phyloP scores from a whole-genome alignment of 2,329 filamentous ascomycete species.

The Sarocladiaceae sp. region DNA sequence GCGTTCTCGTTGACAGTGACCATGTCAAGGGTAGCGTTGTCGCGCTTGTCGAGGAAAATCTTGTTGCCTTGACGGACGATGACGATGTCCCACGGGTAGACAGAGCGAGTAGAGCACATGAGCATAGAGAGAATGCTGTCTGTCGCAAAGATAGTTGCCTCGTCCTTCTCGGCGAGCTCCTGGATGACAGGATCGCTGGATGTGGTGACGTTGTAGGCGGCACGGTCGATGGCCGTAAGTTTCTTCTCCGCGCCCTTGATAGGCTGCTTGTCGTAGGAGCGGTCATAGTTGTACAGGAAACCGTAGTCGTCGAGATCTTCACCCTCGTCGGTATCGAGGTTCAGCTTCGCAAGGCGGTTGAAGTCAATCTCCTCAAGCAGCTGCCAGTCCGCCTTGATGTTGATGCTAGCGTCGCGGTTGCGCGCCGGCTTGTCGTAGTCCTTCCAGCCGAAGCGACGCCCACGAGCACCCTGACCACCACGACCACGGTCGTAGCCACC shows the following conservation, averaged over 20 bases:
- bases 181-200: constrained; percentile 95
- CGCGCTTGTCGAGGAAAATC: constrained; percentile 98
- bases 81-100: constrained; percentile 98
- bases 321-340: constrained; percentile 88
- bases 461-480: constrained; percentile 58
- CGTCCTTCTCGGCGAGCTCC: constrained; percentile 90
- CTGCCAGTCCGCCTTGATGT: constrained; percentile 92
- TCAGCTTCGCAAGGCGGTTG: constrained; percentile 89
- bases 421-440: constrained; percentile 97
- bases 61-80: constrained; percentile 91
- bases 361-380: constrained; percentile 98
- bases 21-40: constrained; percentile 90
- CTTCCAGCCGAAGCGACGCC: constrained; percentile 94
- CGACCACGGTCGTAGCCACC: constrained; percentile 66
- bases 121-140: constrained; percentile 98
- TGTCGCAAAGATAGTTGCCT: constrained; percentile 94
- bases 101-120: constrained; percentile 94
- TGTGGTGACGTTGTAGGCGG: constrained; percentile 96
- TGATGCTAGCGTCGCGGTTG: constrained; percentile 92
- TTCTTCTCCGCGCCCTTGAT: constrained; percentile 85
- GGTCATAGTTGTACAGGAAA: constrained; percentile 98
- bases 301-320: constrained; percentile 94
- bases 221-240: constrained; percentile 82
- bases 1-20: constrained; percentile 99
- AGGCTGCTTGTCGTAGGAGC: constrained; percentile 85